Evolutionary conservation across 106 monocot species (phyloP).

Genomic region (Apostasia shenzhenica): DNA sequence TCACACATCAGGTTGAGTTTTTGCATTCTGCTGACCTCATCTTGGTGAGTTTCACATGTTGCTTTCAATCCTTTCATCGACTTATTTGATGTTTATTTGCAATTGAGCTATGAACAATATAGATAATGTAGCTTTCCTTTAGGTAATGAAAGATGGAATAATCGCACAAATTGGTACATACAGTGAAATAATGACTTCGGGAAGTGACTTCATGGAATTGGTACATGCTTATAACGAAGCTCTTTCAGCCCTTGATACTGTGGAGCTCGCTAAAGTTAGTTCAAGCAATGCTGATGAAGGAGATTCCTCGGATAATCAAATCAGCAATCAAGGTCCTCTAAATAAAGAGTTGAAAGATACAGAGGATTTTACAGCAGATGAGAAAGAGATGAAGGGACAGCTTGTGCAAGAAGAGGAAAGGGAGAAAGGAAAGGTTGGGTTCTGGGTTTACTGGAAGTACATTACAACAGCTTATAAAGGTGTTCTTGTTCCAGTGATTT

Average conservation of each 20-base stretch:
- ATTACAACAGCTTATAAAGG: constrained; percentile 72
- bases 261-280: constrained; percentile 13
- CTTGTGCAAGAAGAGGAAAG: constrained; percentile 93
- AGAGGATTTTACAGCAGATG: constrained; percentile 30
- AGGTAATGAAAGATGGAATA: constrained; percentile 83
- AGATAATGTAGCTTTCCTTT: not conserved
- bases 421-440: constrained; percentile 88
- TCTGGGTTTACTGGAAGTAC: constrained; percentile 91
- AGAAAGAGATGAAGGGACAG: constrained; percentile 40
- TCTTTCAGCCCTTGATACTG: constrained; percentile 39
- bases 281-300: constrained; percentile 9
- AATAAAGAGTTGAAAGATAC: constrained; percentile 25
- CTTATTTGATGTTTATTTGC: not conserved
- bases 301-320: constrained; percentile 8
- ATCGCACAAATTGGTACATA: constrained; percentile 85
- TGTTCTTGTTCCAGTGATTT: constrained; percentile 56
- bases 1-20: constrained; percentile 96
- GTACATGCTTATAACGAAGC: constrained; percentile 78
- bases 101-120: too few species aligned
- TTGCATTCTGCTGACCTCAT: constrained; percentile 88
- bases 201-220: constrained; percentile 80
- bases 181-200: constrained; percentile 59
- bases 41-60: constrained; percentile 39
- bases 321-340: not conserved
- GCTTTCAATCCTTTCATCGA: not conserved